phyloP scores from a whole-genome alignment of 2,329 filamentous ascomycete species.

The Lojkania enalia region DNA sequence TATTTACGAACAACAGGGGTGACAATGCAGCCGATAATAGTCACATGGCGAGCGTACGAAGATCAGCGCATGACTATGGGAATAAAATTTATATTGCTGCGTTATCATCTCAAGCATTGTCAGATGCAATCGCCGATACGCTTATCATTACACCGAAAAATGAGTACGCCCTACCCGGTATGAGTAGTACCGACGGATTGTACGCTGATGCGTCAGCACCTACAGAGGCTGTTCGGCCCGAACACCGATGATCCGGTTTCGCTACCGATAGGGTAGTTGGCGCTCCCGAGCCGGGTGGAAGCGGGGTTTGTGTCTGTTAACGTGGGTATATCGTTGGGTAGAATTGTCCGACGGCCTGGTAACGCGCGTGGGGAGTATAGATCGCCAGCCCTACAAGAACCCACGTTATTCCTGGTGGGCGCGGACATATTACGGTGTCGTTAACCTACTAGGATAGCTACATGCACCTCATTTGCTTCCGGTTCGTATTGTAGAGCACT shows the following conservation, averaged over 20 bases:
- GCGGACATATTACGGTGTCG: background rate
- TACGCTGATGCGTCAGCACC: background rate
- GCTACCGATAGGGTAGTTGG: background rate
- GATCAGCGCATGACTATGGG: background rate
- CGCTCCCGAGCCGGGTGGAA: background rate
- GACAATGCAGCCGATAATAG: too few relatives aligned
- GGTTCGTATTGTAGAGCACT: background rate
- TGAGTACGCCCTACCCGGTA: background rate
- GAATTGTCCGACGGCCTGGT: conserved; percentile 4
- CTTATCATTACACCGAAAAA: too few relatives aligned
- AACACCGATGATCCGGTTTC: background rate
- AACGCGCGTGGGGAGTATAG: background rate
- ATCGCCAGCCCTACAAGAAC: conserved; percentile 6
- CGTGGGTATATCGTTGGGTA: background rate
- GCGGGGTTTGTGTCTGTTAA: background rate
- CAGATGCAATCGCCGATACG: background rate
- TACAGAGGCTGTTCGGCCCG: background rate
- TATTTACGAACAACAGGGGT: too few relatives aligned
- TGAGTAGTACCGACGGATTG: background rate
- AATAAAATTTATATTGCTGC: background rate
- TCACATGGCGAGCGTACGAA: background rate
- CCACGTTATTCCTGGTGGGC: background rate
- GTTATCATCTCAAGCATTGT: too few relatives aligned
- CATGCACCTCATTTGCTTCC: background rate
- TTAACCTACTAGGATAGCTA: background rate